Conservation (phyloP, 345 rosid species). For the Salix dunnii region DNA sequence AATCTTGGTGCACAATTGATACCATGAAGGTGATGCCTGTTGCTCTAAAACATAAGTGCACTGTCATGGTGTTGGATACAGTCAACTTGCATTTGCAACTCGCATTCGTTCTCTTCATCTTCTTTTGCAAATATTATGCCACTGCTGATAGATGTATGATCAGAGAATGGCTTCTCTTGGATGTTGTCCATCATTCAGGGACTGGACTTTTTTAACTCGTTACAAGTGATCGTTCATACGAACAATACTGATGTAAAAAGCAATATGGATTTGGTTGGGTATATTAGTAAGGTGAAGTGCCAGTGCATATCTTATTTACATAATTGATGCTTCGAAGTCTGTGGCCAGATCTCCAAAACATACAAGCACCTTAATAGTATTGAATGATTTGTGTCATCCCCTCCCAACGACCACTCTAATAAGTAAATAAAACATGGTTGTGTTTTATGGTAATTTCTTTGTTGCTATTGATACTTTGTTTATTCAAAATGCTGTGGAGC, state of each 20-base stretch:
- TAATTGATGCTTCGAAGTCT: background rate
- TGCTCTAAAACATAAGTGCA: background rate
- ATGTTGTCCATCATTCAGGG: background rate
- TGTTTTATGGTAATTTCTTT: background rate
- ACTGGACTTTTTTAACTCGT: background rate
- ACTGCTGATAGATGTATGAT: background rate
- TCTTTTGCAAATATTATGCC: too few relatives aligned
- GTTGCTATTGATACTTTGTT: too few relatives aligned
- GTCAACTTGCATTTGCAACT: background rate
- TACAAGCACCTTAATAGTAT: too few relatives aligned
- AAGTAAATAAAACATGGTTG: background rate
- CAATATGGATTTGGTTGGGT: background rate
- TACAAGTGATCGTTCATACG: background rate
- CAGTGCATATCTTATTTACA: background rate
- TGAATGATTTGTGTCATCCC: too few relatives aligned
- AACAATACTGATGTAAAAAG: background rate
- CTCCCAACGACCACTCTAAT: too few relatives aligned
- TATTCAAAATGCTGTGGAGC: background rate
- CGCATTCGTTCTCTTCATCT: background rate
- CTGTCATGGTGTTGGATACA: background rate
- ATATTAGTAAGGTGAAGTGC: background rate
- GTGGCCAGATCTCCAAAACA: background rate
- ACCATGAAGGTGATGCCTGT: background rate
- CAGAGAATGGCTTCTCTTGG: background rate
- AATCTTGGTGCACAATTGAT: background rate